A percentile compares a stretch with the other conserved stretches of the same genome.
phyloP scores from a whole-genome alignment of 495 filamentous ascomycete species.

The Talaromyces adpressus region DNA sequence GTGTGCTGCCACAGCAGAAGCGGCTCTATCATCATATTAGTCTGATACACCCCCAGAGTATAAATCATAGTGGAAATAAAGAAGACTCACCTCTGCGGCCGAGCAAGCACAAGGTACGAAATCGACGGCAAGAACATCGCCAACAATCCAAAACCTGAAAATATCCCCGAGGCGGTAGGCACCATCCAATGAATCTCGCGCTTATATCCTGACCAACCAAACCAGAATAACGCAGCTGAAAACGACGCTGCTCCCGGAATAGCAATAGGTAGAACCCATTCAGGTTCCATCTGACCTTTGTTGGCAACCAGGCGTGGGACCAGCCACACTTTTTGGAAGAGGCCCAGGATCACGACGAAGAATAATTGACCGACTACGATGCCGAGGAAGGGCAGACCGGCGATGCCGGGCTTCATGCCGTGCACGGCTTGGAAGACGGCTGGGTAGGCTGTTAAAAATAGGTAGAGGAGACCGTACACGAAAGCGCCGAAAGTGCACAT shows the following conservation, averaged over 20 bases:
- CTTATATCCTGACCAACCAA: slow-evolving; percentile 72
- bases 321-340: slow-evolving; percentile 16
- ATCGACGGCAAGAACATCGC: slow-evolving; percentile 78
- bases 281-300: slow-evolving; percentile 61
- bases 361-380: slow-evolving; percentile 8
- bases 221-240: slow-evolving; percentile 76
- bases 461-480: slow-evolving; percentile 61
- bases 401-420: slow-evolving; percentile 5
- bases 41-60: slow-evolving; percentile 35
- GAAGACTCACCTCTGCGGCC: slow-evolving; percentile 71
- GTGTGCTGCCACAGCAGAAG: slow-evolving; percentile 44
- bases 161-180: slow-evolving; percentile 65
- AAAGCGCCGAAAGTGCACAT: slow-evolving; percentile 44
- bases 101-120: slow-evolving; percentile 84
- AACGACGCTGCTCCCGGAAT: slow-evolving; percentile 72
- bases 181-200: slow-evolving; percentile 72
- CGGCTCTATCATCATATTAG: slow-evolving; percentile 18
- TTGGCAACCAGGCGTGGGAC: slow-evolving; percentile 13
- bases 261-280: slow-evolving; percentile 79
- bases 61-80: slow-evolving; percentile 31
- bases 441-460: slow-evolving; percentile 56
- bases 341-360: slow-evolving; percentile 23
- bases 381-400: slow-evolving; percentile 7
- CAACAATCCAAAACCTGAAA: slow-evolving; percentile 58
- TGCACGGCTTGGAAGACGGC: slow-evolving; percentile 39